Percentiles rank a stretch among this genome's conserved stretches.
Evolutionary conservation across 768 basidiomycete genomes (phyloP).

Genomic region (Stropharia rugosoannulata): DNA sequence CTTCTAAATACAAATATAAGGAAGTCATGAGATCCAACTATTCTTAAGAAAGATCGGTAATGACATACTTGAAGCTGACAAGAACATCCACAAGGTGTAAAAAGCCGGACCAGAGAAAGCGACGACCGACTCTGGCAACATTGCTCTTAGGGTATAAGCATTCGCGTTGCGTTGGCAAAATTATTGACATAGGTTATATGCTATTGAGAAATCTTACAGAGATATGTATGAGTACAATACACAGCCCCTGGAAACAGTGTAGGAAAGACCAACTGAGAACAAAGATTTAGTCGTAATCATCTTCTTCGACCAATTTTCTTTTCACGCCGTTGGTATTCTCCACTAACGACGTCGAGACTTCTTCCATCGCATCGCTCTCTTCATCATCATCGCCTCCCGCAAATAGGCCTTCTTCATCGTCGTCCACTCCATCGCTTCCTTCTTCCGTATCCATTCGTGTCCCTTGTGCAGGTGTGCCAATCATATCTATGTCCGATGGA

Average conservation of each 20-base stretch:
- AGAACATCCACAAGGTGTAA: background rate
- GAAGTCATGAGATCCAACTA: background rate
- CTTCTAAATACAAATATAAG: background rate
- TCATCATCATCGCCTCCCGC: constrained; percentile 75
- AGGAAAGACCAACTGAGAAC: constrained; percentile 1
- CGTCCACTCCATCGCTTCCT: constrained; percentile 71
- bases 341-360: constrained; percentile 54
- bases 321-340: constrained; percentile 64
- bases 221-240: constrained; percentile 15
- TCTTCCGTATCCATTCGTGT: constrained; percentile 45
- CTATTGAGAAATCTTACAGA: background rate
- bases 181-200: no score
- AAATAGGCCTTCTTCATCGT: constrained; percentile 78
- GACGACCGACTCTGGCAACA: background rate
- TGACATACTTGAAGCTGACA: background rate
- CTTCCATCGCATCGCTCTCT: constrained; percentile 84
- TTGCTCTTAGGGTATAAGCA: no score
- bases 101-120: background rate
- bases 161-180: no score
- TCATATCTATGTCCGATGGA: constrained; percentile 71
- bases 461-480: constrained; percentile 39
- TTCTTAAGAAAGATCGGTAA: background rate
- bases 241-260: constrained; percentile 2
- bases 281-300: constrained; percentile 64
- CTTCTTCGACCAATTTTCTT: constrained; percentile 81